phyloP scores from a whole-genome alignment of 148 eudicot species.

The Rhododendron griersonianum region DNA sequence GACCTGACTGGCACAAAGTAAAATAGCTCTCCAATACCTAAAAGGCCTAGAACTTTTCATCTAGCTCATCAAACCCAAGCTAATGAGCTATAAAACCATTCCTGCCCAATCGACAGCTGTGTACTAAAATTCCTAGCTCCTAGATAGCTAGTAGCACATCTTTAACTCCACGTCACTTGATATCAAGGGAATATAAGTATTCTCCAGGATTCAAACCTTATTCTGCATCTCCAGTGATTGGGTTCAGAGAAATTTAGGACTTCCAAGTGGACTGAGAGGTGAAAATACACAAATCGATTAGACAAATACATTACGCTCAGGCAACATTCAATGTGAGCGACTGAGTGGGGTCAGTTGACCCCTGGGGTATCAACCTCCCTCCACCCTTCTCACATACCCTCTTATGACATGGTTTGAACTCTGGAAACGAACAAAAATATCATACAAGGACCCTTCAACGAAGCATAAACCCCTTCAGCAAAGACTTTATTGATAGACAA shows the following conservation, averaged over 20 bases:
- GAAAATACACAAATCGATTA: not conserved
- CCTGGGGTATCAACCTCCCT: not conserved
- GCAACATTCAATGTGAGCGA: not conserved
- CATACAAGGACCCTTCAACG: not conserved
- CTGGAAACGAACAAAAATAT: not conserved
- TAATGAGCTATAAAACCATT: not conserved
- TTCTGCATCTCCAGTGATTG: not conserved
- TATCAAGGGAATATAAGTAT: not conserved
- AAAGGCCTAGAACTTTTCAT: not conserved
- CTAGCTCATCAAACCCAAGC: not conserved
- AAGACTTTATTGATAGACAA: not conserved
- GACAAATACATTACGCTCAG: not conserved
- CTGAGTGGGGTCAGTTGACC: not conserved
- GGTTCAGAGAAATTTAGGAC: not conserved
- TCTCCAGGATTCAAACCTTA: not conserved
- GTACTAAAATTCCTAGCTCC: not conserved
- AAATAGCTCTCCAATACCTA: not conserved
- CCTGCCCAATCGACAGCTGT: not conserved
- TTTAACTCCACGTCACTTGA: not conserved
- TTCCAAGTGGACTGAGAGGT: not conserved
- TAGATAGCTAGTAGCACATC: not conserved
- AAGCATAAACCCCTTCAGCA: not conserved
- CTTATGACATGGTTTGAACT: not conserved
- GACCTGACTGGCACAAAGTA: too few species aligned
- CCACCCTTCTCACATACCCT: not conserved